phyloP scores from a whole-genome alignment of 352 stramenopile genomes.

The Phytophthora rubi region DNA sequence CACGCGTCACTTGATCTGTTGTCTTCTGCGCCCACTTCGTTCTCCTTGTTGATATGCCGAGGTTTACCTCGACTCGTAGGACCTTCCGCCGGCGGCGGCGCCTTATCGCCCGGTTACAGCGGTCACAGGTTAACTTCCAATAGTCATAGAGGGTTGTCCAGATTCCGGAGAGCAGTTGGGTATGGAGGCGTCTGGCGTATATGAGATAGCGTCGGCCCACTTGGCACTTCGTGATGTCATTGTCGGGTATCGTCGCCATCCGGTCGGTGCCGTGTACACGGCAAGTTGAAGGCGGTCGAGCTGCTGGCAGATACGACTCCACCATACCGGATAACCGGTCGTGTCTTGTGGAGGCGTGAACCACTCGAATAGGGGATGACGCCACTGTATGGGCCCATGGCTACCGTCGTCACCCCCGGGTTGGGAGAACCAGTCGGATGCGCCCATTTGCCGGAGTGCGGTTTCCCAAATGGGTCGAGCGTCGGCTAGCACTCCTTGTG shows the following conservation, averaged over 20 bases:
- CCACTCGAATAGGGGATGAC: neutral
- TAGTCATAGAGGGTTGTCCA: neutral
- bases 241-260: neutral
- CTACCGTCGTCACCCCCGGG: neutral
- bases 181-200: neutral
- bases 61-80: neutral
- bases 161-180: neutral
- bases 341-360: neutral
- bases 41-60: neutral
- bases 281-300: neutral
- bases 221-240: conserved; percentile 1
- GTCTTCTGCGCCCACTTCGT: neutral
- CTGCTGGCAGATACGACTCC: neutral
- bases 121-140: neutral
- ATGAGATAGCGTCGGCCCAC: neutral
- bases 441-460: neutral
- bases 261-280: neutral
- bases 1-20: neutral
- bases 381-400: neutral
- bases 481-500: neutral
- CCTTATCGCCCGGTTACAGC: neutral
- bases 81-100: neutral
- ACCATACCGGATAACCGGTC: neutral
- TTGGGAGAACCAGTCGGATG: neutral
- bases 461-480: conserved; percentile 1